Evolutionary conservation across 1,139 yeast species (phyloP), one percentile per base, ranked within the genome.

Genomic region (Diutina rugosa): DNA sequence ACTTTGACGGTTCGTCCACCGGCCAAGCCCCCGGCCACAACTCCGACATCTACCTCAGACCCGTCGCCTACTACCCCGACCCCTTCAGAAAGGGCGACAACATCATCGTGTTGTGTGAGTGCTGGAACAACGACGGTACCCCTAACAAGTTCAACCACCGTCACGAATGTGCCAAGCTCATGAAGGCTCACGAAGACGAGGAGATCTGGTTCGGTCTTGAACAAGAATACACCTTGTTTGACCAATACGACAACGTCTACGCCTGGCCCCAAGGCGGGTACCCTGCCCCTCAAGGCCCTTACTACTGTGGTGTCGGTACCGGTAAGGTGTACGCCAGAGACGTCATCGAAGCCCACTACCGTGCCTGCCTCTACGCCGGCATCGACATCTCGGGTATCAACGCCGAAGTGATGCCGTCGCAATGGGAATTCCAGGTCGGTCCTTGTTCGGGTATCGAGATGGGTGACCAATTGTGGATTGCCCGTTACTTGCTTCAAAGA

Each of bases 261-360:
- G 98, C 97, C 65, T 93, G 99, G 99, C 99, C 99, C 75, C 84
- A 88, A 80, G 98, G 98, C 67, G 99, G 99, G 61, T 93, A 82
- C 93, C 99, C 99, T 71, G 99, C 97, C 64, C 99, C 99, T 63
- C 99, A 93, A 79, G 99, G 99, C 65, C 99, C 99, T 61, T 93
- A 91, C 87, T 93, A 93, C 85, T 93, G 99, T 81, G 99, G 99
- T 84, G 99, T 93, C 63, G 99, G 99, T 78, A 84, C 97, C 67
- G 97, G 98, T 69, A 91, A 90, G 79, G 99, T 93, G 61, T 89
- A 86, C 73, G 97, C 98, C 69, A 86, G 99, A 79, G 99, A 93
- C 71, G 90, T 93, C 59, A 91, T 93, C 67, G 99, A 93, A 80
- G 98, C 99, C 60, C 99, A 93, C 79, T 93, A 93, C 87, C 85